phyloP scores from a whole-genome alignment of 1,284 basidiomycete genomes.

The Chondrostereum purpureum region DNA sequence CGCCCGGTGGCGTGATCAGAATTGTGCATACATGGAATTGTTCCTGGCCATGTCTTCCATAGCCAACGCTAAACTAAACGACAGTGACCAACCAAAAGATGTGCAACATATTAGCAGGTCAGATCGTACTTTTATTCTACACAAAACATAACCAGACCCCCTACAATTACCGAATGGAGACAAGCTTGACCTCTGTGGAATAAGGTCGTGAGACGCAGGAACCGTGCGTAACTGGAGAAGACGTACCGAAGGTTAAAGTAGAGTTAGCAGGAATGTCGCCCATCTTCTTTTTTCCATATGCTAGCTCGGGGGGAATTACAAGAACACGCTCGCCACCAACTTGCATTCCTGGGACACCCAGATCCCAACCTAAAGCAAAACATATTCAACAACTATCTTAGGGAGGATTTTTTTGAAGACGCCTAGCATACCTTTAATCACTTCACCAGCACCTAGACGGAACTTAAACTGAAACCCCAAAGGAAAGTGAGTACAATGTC shows the following conservation, averaged over 20 bases:
- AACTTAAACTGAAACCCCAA: conserved; percentile 62
- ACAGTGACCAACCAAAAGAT: too few relatives aligned
- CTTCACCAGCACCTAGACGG: conserved; percentile 82
- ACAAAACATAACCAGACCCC: too few relatives aligned
- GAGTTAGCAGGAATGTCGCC: conserved; percentile 60
- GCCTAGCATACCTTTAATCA: conserved; percentile 74
- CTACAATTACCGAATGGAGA: conserved; percentile 56
- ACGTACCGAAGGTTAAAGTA: conserved; percentile 67
- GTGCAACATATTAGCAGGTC: too few relatives aligned
- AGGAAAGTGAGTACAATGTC: conserved; percentile 4
- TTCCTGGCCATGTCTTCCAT: too few relatives aligned
- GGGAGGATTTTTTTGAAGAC: conserved; percentile 3
- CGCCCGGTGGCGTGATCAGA: too few relatives aligned
- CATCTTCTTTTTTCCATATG: conserved; percentile 56
- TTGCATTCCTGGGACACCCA: conserved; percentile 89
- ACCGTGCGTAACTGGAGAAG: conserved; percentile 50
- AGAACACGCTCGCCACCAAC: conserved; percentile 86
- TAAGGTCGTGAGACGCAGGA: conserved; percentile 13
- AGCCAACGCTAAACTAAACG: too few relatives aligned
- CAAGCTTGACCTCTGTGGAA: conserved; percentile 62
- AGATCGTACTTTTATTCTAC: too few relatives aligned
- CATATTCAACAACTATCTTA: too few relatives aligned
- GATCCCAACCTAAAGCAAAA: conserved; percentile 69
- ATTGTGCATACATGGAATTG: too few relatives aligned
- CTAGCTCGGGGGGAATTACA: conserved; percentile 68